Conservation (phyloP, 345 rosid species). For the Xanthoceras sorbifolium region DNA sequence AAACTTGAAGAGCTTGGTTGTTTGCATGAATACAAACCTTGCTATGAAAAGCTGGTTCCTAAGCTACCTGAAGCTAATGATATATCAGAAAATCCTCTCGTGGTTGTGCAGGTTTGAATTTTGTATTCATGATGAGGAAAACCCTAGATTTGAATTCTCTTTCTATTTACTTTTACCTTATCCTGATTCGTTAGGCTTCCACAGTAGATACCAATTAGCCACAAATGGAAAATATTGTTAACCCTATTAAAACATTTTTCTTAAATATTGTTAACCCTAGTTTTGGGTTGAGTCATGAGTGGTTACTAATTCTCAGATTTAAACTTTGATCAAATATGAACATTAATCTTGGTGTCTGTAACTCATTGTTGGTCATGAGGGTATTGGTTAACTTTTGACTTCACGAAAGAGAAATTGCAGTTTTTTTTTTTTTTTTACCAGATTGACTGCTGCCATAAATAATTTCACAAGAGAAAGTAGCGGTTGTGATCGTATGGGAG, state of each 20-base stretch:
- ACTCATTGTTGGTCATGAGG: too few relatives aligned
- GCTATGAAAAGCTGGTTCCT: slow-evolving; percentile 30
- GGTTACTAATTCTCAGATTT: background rate
- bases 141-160: background rate
- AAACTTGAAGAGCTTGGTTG: slow-evolving; percentile 30
- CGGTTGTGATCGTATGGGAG: background rate
- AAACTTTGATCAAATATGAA: background rate
- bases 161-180: background rate
- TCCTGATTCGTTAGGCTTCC: background rate
- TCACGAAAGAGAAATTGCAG: too few relatives aligned
- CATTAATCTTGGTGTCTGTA: too few relatives aligned
- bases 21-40: slow-evolving; percentile 26
- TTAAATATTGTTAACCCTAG: too few relatives aligned
- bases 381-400: background rate
- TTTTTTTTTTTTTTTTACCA: background rate
- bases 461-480: background rate
- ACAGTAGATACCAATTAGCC: background rate
- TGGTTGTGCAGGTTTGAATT: slow-evolving; percentile 27
- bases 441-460: too few relatives aligned
- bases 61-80: slow-evolving; percentile 6
- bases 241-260: too few relatives aligned
- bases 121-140: background rate
- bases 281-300: too few relatives aligned
- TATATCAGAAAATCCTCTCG: slow-evolving; percentile 23
- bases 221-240: too few relatives aligned